phyloP scores from a whole-genome alignment of 345 rosid genomes.

The Acer yangbiense region DNA sequence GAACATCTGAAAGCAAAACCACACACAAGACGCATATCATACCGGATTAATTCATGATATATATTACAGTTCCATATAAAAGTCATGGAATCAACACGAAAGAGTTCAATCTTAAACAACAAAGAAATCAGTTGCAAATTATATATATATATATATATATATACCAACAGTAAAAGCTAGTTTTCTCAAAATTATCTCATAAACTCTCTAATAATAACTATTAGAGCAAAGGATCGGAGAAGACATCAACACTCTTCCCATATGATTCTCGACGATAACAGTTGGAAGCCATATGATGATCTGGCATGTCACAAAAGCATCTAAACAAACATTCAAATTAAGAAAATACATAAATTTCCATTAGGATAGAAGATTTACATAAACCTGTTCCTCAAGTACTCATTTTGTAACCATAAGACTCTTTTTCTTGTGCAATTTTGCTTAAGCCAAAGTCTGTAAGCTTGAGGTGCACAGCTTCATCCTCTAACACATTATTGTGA shows the following conservation, averaged over 20 bases:
- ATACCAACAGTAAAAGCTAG: not conserved
- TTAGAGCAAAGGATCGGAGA: conserved; percentile 50
- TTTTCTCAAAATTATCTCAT: conserved; percentile 44
- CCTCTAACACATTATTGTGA: conserved; percentile 53
- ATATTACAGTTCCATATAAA: not conserved
- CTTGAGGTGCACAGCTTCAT: conserved; percentile 65
- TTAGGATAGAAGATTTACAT: conserved; percentile 33
- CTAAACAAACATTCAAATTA: conserved; percentile 7
- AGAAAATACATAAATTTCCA: conserved; percentile 8
- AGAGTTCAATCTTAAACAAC: not conserved
- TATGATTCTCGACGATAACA: conserved; percentile 68
- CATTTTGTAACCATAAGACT: conserved; percentile 55
- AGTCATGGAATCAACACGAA: not conserved
- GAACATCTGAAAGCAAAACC: conserved; percentile 42
- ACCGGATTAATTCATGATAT: not conserved
- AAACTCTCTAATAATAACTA: not conserved
- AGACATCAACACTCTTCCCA: conserved; percentile 68
- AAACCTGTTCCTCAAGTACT: conserved; percentile 59
- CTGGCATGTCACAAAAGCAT: conserved; percentile 29
- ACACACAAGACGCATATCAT: not conserved
- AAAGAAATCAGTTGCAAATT: not conserved
- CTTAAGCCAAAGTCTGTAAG: conserved; percentile 69
- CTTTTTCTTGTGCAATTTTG: conserved; percentile 51
- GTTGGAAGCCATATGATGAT: conserved; percentile 44
- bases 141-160: not conserved